Base-by-base conservation (phyloP, 2,329 filamentous ascomycete genomes). In the Ophiostoma ulmi region DNA sequence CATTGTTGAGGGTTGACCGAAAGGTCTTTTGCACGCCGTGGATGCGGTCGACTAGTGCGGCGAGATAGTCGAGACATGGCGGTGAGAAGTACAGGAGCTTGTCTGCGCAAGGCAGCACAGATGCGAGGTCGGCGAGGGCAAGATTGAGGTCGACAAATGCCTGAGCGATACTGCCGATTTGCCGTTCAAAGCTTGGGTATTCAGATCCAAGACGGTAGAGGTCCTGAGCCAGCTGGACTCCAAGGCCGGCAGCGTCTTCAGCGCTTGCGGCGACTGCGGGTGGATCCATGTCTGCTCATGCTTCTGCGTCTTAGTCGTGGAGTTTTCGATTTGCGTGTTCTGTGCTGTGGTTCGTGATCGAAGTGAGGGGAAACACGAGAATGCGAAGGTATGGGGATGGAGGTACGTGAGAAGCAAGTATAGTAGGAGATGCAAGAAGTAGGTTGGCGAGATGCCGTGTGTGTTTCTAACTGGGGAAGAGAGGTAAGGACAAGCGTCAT, bases 61-160 rank as follows among this genome's bases (percentile, higher is more conserved):
- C 13, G 31, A 73, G 39, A 38, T 55, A 58, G 6, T 41, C 64
- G 8, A 73, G 55, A 35, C 72, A 72, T 14, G 64, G 8, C 5
- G 22, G 69, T 17, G 70, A 48, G 26, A 70, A 39, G 35, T 11
- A 14, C 1, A 64, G 35, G 1, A 58, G 17, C n/a, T 17, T 22
- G 5, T 48, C 36, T 2, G 31, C 14, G 5, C 4, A 31, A 14
- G 48, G 68, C 36, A 73, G 64, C 26, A 69, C 72, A 2, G 64
- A 36, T 3, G 70, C 69, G 14, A 74, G 71, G 67, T 72, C 71
- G 66, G 71, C 61, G 41, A 74, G 61, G 3, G 70, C 61, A 14
- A 73, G 41, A 69, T 74, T 74, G 70, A 74, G 67, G 69, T 71
- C 70, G 67, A 72, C 58, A 69, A 74, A 74, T 5, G 72, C 72